Percentiles rank a stretch among this genome's conserved stretches.
Evolutionary conservation across 1,284 basidiomycete species (phyloP).

Genomic region (Vanrija sp.): DNA sequence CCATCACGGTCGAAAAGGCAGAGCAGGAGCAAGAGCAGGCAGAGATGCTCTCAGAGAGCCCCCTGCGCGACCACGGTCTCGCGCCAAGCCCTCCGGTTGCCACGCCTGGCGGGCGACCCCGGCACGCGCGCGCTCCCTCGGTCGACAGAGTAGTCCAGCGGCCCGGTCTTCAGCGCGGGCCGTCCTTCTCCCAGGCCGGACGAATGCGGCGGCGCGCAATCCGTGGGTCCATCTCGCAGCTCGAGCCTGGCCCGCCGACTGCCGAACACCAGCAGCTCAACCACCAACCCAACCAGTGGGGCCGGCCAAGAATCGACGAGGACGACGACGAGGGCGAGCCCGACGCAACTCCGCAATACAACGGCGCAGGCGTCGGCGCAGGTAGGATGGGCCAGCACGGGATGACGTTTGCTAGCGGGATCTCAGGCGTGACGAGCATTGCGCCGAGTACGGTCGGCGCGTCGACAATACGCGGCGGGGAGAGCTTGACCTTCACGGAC

Average conservation of each 20-base stretch:
- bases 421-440: slow-evolving; percentile 8
- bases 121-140: neutral
- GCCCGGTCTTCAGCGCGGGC: slow-evolving; percentile 22
- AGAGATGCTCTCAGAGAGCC: too few species aligned
- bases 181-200: slow-evolving; percentile 26
- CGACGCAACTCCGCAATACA: neutral
- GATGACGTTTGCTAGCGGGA: neutral
- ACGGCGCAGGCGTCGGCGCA: too few species aligned
- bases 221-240: slow-evolving; percentile 1
- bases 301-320: slow-evolving; percentile 24
- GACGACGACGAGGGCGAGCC: slow-evolving; percentile 29
- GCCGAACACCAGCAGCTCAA: neutral
- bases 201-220: slow-evolving; percentile 28
- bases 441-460: slow-evolving; percentile 20
- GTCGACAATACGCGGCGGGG: slow-evolving; percentile 19
- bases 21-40: neutral
- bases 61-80: neutral
- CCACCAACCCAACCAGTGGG: slow-evolving; percentile 15
- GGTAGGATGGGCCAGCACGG: too few species aligned
- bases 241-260: slow-evolving; percentile 4
- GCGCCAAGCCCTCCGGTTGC: neutral
- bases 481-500: slow-evolving; percentile 20
- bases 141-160: slow-evolving; percentile 1
- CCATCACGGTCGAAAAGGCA: neutral
- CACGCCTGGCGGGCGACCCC: too few species aligned